phyloP scores from a whole-genome alignment of 352 stramenopile genomes.

The Globisporangium spinosum region DNA sequence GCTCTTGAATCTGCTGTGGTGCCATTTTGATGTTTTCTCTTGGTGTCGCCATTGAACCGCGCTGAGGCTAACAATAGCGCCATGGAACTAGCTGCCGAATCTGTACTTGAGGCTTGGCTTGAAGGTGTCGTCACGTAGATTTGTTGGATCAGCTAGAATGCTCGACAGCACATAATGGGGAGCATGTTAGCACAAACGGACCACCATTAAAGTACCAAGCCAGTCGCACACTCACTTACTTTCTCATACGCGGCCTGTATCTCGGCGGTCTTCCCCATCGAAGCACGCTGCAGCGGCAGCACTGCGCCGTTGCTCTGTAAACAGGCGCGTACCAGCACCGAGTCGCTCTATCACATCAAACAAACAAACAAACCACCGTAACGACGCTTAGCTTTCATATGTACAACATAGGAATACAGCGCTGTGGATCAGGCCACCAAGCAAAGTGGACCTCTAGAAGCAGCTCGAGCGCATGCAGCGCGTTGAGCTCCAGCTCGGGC shows the following conservation, averaged over 20 bases:
- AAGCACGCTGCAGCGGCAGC: constrained; percentile 34
- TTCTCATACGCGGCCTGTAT: constrained; percentile 43
- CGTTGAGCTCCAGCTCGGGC: constrained; percentile 37
- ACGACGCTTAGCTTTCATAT: constrained; percentile 16
- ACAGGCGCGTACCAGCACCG: constrained; percentile 26
- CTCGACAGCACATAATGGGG: background rate
- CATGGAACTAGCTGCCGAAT: background rate
- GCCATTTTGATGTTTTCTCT: background rate
- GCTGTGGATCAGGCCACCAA: background rate
- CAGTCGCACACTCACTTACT: constrained; percentile 17
- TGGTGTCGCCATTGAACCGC: background rate
- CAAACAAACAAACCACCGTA: background rate
- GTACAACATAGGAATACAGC: background rate
- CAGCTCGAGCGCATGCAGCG: constrained; percentile 53
- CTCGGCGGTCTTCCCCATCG: constrained; percentile 26
- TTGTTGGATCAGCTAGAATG: constrained; percentile 32
- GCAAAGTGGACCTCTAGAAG: constrained; percentile 23
- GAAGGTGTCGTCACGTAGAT: constrained; percentile 32
- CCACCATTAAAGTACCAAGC: background rate
- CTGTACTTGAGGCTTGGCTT: background rate
- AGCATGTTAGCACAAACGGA: background rate
- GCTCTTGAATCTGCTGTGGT: constrained; percentile 1
- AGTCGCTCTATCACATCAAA: constrained; percentile 11
- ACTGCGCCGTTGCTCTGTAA: constrained; percentile 34
- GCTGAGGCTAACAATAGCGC: background rate